A percentile compares a stretch with the other conserved stretches of the same genome.
phyloP scores from a whole-genome alignment of 306 rosid species.

The Clitoria ternatea region DNA sequence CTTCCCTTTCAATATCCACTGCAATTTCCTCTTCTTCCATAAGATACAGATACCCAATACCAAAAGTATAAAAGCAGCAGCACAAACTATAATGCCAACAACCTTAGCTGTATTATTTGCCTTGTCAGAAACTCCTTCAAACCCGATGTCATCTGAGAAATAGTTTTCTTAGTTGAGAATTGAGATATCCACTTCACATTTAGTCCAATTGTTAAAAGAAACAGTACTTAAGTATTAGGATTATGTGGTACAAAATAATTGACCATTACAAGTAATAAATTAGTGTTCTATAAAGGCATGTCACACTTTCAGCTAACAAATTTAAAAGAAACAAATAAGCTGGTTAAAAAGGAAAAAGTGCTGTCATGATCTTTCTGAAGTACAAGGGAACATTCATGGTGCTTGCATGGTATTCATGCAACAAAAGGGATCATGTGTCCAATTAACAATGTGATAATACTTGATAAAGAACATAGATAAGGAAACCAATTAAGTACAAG shows the following conservation, averaged over 20 bases:
- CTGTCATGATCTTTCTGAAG: not conserved
- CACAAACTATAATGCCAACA: conserved; percentile 40
- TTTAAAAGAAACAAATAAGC: not conserved
- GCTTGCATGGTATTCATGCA: conserved; percentile 12
- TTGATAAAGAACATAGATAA: not conserved
- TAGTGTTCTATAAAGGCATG: conserved; percentile 14
- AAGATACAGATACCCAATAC: conserved; percentile 32
- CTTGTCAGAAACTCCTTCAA: conserved; percentile 31
- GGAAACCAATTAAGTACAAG: not conserved
- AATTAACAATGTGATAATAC: conserved; percentile 16
- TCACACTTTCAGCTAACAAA: not conserved
- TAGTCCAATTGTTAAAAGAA: conserved; percentile 2
- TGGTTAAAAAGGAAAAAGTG: not conserved
- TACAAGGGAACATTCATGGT: not conserved
- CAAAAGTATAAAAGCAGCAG: conserved; percentile 37
- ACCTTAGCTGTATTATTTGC: conserved; percentile 18
- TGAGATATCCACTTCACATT: conserved; percentile 24
- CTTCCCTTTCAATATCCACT: conserved; percentile 15
- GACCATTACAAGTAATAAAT: not conserved
- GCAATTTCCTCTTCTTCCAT: conserved; percentile 47
- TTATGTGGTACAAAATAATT: not conserved
- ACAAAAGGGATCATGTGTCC: conserved; percentile 14
- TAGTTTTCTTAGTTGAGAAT: not conserved
- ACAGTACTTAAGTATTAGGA: not conserved
- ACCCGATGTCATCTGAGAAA: conserved; percentile 25